Evolutionary conservation across 2,329 filamentous ascomycete genomes (phyloP).

Genomic region (Fusarium buxicola): DNA sequence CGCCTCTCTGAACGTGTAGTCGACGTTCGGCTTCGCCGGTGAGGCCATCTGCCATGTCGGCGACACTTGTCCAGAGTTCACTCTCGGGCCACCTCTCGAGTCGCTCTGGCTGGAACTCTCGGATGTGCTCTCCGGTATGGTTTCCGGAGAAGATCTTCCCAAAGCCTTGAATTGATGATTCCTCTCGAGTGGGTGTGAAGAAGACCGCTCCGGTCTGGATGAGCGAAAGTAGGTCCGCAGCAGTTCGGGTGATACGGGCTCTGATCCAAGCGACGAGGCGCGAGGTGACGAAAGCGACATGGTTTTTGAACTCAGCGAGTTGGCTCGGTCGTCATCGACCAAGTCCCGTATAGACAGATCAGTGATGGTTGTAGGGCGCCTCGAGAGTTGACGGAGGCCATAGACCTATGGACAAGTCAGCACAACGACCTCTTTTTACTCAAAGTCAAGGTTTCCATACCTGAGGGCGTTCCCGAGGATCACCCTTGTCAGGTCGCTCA

Average conservation of each 20-base stretch:
- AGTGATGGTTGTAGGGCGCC: conserved; percentile 39
- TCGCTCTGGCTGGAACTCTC: conserved; percentile 9
- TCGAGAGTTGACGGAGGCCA: conserved; percentile 45
- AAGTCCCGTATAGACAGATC: conserved; percentile 21
- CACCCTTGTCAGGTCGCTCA: neutral
- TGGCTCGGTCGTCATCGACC: conserved; percentile 9
- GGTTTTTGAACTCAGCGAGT: conserved; percentile 4
- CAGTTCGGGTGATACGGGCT: conserved; percentile 8
- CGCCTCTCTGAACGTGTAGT: conserved; percentile 53
- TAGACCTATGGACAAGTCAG: conserved; percentile 64
- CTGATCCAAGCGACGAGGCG: conserved; percentile 16
- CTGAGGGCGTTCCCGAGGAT: conserved; percentile 25
- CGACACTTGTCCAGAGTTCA: neutral
- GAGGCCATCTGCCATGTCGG: conserved; percentile 25
- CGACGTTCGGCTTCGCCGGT: conserved; percentile 40
- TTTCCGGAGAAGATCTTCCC: conserved; percentile 7
- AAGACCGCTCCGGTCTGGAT: conserved; percentile 21
- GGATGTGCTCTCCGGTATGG: neutral
- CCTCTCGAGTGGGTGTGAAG: conserved; percentile 2
- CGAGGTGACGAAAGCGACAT: conserved; percentile 3
- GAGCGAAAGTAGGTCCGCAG: conserved; percentile 42
- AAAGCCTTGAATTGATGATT: conserved; percentile 7
- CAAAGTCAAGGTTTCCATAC: conserved; percentile 1
- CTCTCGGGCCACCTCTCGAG: neutral
- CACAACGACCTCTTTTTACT: conserved; percentile 56